Evolutionary conservation across 495 filamentous ascomycete genomes (phyloP), one percentile per base, ranked within the genome.

Genomic region (Bacidia gigantensis): DNA sequence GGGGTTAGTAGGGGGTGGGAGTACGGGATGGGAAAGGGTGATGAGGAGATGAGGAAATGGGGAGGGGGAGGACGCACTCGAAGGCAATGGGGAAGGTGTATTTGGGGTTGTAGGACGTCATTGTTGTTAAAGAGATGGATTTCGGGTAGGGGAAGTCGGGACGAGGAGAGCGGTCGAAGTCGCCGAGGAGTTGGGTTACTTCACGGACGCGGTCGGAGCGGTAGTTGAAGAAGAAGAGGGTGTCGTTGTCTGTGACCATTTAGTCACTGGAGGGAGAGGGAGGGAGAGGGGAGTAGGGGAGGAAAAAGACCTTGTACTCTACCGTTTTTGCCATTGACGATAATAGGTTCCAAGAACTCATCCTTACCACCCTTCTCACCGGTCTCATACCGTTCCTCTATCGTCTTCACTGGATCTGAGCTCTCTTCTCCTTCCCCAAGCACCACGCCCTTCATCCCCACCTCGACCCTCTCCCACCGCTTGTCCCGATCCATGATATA

Each of bases 201-300:
- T 98, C 90, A 59, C 93, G 87, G 48, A 94, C 89, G 66, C 92
- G 89, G 64, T 98, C 92, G 35, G 92, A 96, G 59, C 92, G 90
- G 78, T 98, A 98, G 79, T 98, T 98, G 85, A 98, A 98, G 81
- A 96, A 96, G 77, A 98, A 96, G 61, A 95, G 79, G 45, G 87
- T 90, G 63, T 98, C 92, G 56, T 81, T 77, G 64, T 96, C 87
- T 44, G 41, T 22, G 20, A 18, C 5, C 9, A 9, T 22, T 5
- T 7, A 17, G 9, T 88, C 17, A 24, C 26, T 46, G 45, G 54
- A 56, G 68, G 52, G 43, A 56, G 10, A 24, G 40, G 50, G 43
- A 55, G 11, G 22, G 38, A 12, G 7, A 38, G 47, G n/a, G 17
- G 42, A 25, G 35, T 22, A 22, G 24, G 2, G 17, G 26, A 17